phyloP scores from a whole-genome alignment of 1,139 yeast species.

The Pichia sp. region DNA sequence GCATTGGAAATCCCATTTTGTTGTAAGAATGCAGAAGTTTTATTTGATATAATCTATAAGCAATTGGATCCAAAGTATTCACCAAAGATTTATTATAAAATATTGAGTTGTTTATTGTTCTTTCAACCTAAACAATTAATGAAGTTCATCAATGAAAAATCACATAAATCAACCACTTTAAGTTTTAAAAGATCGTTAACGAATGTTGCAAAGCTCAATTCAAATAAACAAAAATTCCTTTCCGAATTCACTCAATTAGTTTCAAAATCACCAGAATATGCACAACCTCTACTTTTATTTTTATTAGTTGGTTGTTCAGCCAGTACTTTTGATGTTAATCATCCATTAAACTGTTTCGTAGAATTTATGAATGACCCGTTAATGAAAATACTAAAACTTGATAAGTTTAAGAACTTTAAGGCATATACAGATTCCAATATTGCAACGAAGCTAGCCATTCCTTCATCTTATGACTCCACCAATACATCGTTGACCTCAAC shows the following conservation, averaged over 20 bases:
- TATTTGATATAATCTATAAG: conserved; percentile 25
- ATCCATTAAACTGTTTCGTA: conserved; percentile 42
- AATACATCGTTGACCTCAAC: background rate
- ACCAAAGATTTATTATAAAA: conserved; percentile 18
- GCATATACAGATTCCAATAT: background rate
- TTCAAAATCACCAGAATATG: conserved; percentile 22
- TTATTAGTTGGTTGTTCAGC: conserved; percentile 32
- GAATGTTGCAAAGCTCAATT: conserved; percentile 11
- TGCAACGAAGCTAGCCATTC: background rate
- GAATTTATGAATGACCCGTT: conserved; percentile 18
- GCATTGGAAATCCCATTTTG: conserved; percentile 14
- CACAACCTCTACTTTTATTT: conserved; percentile 28
- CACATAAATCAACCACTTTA: conserved; percentile 18
- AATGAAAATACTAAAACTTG: conserved; percentile 23
- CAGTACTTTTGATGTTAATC: conserved; percentile 29
- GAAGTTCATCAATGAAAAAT: conserved; percentile 20
- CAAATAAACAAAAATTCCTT: conserved; percentile 24
- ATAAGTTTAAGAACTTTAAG: conserved; percentile 19
- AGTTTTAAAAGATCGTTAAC: conserved; percentile 23
- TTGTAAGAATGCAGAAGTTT: conserved; percentile 16
- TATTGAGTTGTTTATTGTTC: conserved; percentile 21
- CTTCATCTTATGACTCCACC: background rate
- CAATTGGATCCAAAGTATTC: conserved; percentile 22
- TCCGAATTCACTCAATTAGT: conserved; percentile 20
- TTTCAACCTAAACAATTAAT: conserved; percentile 23